Evolutionary conservation across 176 grass and related monocot genomes (phyloP).

Genomic region (Secale cereale): DNA sequence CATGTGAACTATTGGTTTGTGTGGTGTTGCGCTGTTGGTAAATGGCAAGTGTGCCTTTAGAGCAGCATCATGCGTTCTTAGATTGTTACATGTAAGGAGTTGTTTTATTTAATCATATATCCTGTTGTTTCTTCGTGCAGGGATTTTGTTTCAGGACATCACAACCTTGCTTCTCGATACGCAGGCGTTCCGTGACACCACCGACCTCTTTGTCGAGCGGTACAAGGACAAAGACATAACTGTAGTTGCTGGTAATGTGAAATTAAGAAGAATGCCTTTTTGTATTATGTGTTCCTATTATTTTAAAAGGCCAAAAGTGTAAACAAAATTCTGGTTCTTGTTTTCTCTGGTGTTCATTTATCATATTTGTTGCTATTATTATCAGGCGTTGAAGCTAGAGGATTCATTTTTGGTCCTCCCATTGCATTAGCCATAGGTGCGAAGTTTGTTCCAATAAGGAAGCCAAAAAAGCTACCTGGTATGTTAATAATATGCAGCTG

Average conservation of each 20-base stretch:
- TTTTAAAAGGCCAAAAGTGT: background rate
- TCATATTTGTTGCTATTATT: slow-evolving; percentile 1
- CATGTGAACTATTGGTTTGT: background rate
- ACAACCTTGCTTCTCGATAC: slow-evolving; percentile 87
- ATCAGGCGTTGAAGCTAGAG: slow-evolving; percentile 95
- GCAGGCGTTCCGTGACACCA: slow-evolving; percentile 73
- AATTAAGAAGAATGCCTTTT: background rate
- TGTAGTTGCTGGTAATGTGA: slow-evolving; percentile 69
- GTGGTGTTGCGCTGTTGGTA: background rate
- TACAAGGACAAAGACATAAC: slow-evolving; percentile 77
- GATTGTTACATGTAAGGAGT: background rate
- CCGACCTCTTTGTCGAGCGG: slow-evolving; percentile 86
- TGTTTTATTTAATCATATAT: background rate
- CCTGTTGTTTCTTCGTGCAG: background rate
- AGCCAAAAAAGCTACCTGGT: slow-evolving; percentile 97
- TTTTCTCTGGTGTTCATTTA: background rate
- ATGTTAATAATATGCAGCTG: background rate
- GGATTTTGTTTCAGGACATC: slow-evolving; percentile 95
- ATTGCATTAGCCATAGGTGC: slow-evolving; percentile 95
- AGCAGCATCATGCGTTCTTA: background rate
- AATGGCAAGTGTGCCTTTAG: background rate
- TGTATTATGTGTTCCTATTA: background rate
- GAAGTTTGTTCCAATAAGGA: slow-evolving; percentile 95
- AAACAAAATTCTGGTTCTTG: background rate
- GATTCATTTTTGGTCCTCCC: slow-evolving; percentile 93